Evolutionary conservation across 495 filamentous ascomycete genomes (phyloP).

Genomic region (Hypoxylon perforatum): DNA sequence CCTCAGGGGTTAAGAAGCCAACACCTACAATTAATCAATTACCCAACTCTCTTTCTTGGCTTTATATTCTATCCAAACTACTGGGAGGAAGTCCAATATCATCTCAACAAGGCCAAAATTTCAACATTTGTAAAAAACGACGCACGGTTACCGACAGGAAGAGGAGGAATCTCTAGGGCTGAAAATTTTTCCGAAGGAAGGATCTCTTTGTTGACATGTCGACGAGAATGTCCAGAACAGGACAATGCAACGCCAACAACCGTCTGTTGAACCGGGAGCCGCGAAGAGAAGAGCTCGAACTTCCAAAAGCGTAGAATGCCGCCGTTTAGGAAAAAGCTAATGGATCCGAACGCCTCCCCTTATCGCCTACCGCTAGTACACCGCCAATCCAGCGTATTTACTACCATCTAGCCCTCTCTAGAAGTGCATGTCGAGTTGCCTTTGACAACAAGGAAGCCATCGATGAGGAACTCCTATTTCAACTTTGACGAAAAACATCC

Average conservation of each 20-base stretch:
- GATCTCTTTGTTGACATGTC: too few species aligned
- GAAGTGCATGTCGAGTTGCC: not conserved
- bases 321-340: too few species aligned
- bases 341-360: not conserved
- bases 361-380: not conserved
- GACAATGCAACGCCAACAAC: too few species aligned
- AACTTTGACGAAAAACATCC: not conserved
- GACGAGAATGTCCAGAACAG: too few species aligned
- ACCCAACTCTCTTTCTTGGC: not conserved
- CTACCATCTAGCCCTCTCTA: not conserved
- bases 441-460: not conserved
- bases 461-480: not conserved
- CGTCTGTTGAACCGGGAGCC: too few species aligned
- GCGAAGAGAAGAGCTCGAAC: too few species aligned
- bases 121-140: not conserved
- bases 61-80: not conserved
- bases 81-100: not conserved
- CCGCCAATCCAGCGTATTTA: not conserved
- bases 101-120: not conserved
- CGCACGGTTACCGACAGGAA: too few species aligned
- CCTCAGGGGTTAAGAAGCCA: not conserved
- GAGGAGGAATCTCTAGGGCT: too few species aligned
- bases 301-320: too few species aligned
- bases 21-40: not conserved
- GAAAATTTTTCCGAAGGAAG: too few species aligned